Conservation (phyloP, 2,329 filamentous ascomycete genomes). For the Apiospora pterosperma region DNA sequence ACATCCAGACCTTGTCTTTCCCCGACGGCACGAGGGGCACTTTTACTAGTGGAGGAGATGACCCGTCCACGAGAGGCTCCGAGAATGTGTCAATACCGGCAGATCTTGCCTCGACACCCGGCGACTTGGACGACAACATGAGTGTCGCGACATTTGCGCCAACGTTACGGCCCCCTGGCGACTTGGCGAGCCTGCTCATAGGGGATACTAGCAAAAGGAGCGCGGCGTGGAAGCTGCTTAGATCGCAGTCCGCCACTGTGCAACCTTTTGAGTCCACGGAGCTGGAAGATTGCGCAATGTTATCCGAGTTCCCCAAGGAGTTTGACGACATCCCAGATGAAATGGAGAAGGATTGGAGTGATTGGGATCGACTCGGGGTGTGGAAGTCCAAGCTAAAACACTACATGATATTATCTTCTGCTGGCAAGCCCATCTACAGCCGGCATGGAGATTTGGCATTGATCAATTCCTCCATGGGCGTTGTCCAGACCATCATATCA, state of each 20-base stretch:
- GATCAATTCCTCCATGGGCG: conserved; percentile 90
- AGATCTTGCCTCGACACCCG: conserved; percentile 19
- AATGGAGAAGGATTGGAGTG: conserved; percentile 35
- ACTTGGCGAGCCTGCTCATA: conserved; percentile 80
- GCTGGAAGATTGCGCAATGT: conserved; percentile 40
- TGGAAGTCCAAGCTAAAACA: conserved; percentile 97
- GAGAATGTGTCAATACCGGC: conserved; percentile 30
- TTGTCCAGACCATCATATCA: conserved; percentile 96
- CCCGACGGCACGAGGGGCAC: conserved; percentile 66
- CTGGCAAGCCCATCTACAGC: conserved; percentile 96
- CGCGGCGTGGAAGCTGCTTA: conserved; percentile 65
- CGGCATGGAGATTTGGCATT: conserved; percentile 86
- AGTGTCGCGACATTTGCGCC: conserved; percentile 67
- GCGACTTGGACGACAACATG: conserved; percentile 59
- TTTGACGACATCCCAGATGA: conserved; percentile 71
- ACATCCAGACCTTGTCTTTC: conserved; percentile 73
- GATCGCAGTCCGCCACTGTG: conserved; percentile 56
- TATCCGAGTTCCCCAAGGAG: conserved; percentile 69
- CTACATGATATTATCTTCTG: conserved; percentile 92
- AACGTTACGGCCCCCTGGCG: conserved; percentile 59
- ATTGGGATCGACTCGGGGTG: conserved; percentile 60
- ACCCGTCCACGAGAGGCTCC: conserved; percentile 15
- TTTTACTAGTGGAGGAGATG: conserved; percentile 41
- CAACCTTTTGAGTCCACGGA: conserved; percentile 58
- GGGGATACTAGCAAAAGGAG: conserved; percentile 65